Evolutionary conservation across 2,329 filamentous ascomycete species (phyloP).

Genomic region (Fusarium chlamydosporum): DNA sequence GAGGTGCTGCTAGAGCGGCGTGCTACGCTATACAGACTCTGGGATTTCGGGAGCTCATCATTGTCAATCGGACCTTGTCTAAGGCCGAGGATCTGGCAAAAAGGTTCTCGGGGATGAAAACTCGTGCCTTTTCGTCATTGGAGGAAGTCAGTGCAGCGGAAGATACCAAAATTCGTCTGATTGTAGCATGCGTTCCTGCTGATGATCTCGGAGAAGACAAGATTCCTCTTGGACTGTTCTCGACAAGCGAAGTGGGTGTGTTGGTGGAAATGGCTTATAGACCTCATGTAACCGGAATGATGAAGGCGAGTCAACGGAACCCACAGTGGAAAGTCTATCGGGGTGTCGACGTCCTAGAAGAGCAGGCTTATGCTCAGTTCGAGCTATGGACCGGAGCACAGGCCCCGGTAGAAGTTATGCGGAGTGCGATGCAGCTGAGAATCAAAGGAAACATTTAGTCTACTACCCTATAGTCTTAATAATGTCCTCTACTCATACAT

Average conservation of each 20-base stretch:
- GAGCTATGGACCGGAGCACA: slow-evolving; percentile 6
- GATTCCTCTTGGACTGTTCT: background rate
- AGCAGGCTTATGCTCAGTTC: slow-evolving; percentile 20
- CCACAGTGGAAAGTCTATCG: background rate
- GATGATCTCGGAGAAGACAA: background rate
- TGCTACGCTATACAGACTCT: slow-evolving; percentile 15
- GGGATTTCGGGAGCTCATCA: background rate
- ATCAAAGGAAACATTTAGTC: background rate
- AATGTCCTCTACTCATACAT: too few species aligned
- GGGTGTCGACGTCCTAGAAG: slow-evolving; percentile 6
- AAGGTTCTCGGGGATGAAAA: background rate
- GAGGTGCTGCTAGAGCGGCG: slow-evolving; percentile 14
- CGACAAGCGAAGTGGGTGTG: background rate
- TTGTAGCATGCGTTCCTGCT: slow-evolving; percentile 2
- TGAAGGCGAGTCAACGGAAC: background rate
- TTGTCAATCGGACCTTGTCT: slow-evolving; percentile 7
- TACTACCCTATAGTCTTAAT: background rate
- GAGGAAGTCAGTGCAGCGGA: fast-evolving
- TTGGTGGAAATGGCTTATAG: slow-evolving; percentile 19
- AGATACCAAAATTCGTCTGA: background rate
- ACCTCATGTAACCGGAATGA: slow-evolving; percentile 12
- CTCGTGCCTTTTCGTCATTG: background rate
- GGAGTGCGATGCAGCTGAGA: background rate
- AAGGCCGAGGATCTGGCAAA: background rate
- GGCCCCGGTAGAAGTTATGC: background rate